Percentiles rank a stretch among this genome's conserved stretches.
phyloP scores from a whole-genome alignment of 768 basidiomycete species.

The Boletus sensibilis region DNA sequence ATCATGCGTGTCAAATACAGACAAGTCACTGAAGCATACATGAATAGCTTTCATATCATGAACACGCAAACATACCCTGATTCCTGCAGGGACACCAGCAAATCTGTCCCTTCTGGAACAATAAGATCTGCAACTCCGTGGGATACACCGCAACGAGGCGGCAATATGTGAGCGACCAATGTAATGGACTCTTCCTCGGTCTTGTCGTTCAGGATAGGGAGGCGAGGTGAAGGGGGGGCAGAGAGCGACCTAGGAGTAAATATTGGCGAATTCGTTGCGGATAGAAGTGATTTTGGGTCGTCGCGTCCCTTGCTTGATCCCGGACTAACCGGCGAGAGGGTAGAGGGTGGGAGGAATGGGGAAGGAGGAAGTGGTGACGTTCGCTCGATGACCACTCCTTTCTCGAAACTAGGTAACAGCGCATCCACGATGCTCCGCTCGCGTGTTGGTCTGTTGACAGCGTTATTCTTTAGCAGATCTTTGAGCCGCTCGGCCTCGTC shows the following conservation, averaged over 20 bases:
- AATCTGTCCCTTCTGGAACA: constrained; percentile 40
- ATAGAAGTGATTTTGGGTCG: constrained; percentile 44
- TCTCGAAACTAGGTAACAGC: constrained; percentile 32
- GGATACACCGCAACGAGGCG: constrained; percentile 40
- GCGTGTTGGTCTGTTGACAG: constrained; percentile 34
- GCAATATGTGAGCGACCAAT: constrained; percentile 42
- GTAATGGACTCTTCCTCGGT: constrained; percentile 17
- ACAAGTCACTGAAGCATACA: constrained; percentile 45
- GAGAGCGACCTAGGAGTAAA: constrained; percentile 38
- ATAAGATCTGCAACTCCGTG: constrained; percentile 47
- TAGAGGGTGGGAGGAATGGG: constrained; percentile 4
- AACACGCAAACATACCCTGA: constrained; percentile 51
- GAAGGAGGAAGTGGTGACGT: constrained; percentile 14
- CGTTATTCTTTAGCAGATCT: constrained; percentile 61
- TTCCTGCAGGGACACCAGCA: constrained; percentile 57
- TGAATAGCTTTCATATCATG: constrained; percentile 4
- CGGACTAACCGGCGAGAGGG: constrained; percentile 11
- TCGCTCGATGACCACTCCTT: constrained; percentile 24
- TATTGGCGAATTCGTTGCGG: constrained; percentile 45
- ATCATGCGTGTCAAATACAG: constrained; percentile 54
- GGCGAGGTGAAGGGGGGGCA: constrained; percentile 36
- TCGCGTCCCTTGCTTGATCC: constrained; percentile 25
- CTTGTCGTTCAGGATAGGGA: constrained; percentile 13
- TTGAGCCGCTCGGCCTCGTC: constrained; percentile 77
- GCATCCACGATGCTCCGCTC: constrained; percentile 34